Conservation (phyloP, 441 rosid genomes). For the Euphorbia schlechtendalii region DNA sequence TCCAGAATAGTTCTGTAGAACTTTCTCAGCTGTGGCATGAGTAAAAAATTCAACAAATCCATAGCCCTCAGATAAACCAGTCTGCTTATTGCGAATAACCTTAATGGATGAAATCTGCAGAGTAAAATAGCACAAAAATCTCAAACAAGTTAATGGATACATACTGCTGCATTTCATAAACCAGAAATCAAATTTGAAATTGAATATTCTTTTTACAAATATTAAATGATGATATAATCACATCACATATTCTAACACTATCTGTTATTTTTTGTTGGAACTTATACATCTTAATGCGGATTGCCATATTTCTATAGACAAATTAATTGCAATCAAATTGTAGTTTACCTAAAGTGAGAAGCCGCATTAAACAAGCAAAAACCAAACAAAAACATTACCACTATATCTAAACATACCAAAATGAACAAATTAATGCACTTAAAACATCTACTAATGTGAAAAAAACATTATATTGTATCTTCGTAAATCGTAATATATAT, state of each 20-base stretch:
- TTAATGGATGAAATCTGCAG: constrained; percentile 68
- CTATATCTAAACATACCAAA: no score
- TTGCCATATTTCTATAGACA: neutral
- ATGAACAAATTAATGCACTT: neutral
- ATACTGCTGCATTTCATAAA: no score
- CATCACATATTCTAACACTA: neutral
- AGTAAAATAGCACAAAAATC: neutral
- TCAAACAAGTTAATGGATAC: no score
- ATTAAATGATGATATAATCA: neutral
- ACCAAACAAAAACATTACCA: no score
- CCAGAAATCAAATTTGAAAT: no score
- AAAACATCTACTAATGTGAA: no score
- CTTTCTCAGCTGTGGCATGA: constrained; percentile 73
- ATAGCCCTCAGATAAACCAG: constrained; percentile 78
- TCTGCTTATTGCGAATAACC: constrained; percentile 86
- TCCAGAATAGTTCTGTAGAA: constrained; percentile 56
- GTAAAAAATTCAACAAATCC: constrained; percentile 84
- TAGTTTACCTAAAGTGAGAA: no score
- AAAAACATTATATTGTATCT: no score
- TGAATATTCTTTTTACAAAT: neutral
- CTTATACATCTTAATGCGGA: neutral
- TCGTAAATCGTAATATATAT: no score
- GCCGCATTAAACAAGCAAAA: no score
- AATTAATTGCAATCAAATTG: neutral
- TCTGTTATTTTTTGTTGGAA: no score